Evolutionary conservation across 495 filamentous ascomycete genomes (phyloP), one percentile per base, ranked within the genome.

Genomic region (Clavariopsis aquatica): DNA sequence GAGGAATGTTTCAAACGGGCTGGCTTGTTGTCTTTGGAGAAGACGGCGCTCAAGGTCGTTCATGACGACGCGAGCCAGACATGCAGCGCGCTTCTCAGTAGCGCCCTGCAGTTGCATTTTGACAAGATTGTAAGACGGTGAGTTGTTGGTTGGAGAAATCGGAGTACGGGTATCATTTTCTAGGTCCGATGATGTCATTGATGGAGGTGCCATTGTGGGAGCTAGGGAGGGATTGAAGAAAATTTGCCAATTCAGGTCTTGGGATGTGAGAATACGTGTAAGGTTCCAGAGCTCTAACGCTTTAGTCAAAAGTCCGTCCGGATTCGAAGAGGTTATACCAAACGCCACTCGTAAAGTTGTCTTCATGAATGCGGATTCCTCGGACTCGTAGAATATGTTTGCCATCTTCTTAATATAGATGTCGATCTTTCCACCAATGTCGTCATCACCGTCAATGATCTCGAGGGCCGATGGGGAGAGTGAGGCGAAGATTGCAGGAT

Each of bases 271-370:
- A 24, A 66, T 84, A 65, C 89, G 85, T 1, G 89, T 91, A 7
- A 85, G 81, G 23, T 85, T 82, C 89, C 89, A 95, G 2, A 95
- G 79, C 71, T 93, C 87, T 7, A 93, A 76, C 0, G 84, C 85
- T 36, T 84, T 82, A 54, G 83, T 81, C 15, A 93, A 78, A 7
- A 93, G 76, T 26, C 78, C 75, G 66, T 91, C 85, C 77, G 83
- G 52, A 84, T 85, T 58, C 79, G 71, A 38, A 74, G 76, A 5
- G 78, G 78, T 27, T 10, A 90, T 72, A 31, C 82, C 77, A 0
- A 80, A 71, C 6, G 89, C 89, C 1, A 82, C 78, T 29, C 81
- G 64, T 29, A 95, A 64, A 0, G 89, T 93, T 5, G 84, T 76
- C 36, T 82, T 82, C 77, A 92, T 84, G 68, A 92, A 85, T 45